These are phyloP conservation scores for Sextonia rubra DNA, from an alignment of 164 flowering plant species.

Conservation along the genomic window DNA sequence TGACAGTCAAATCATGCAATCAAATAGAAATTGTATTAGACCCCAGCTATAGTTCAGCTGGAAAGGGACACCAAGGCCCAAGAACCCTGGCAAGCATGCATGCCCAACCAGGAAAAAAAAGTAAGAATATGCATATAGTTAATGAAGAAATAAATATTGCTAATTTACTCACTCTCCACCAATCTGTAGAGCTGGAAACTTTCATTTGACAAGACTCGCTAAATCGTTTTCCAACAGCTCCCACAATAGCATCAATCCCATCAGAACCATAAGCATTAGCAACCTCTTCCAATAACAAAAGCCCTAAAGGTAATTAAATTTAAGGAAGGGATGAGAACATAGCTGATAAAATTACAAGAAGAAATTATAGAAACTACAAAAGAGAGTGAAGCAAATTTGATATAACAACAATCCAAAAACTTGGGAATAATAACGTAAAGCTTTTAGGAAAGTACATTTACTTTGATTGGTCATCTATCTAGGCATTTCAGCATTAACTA, in stretches of 20 bases:
- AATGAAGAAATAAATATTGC: no score
- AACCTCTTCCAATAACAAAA: constrained; percentile 78
- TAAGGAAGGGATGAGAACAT: neutral
- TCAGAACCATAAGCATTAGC: constrained; percentile 45
- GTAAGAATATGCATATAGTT: no score
- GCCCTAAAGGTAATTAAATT: constrained; percentile 37
- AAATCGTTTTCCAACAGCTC: constrained; percentile 53
- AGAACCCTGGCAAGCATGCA: no score
- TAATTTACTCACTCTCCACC: constrained; percentile 84
- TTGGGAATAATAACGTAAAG: neutral
- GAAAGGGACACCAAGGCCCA: no score
- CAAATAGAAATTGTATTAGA: no score
- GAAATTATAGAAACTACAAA: neutral
- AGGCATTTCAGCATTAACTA: neutral
- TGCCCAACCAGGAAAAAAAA: no score
- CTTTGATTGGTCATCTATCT: neutral
- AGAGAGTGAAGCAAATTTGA: neutral
- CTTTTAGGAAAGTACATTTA: neutral
- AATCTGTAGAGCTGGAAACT: constrained; percentile 54
- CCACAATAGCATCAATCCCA: constrained; percentile 61
- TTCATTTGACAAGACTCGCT: constrained; percentile 70
- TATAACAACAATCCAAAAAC: neutral
- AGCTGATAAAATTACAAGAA: neutral
- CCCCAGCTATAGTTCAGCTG: no score
- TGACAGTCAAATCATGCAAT: no score